Percentiles rank a stretch among this genome's conserved stretches.
Conservation (phyloP, 2,329 filamentous ascomycete species). For the Alternaria brassicae region DNA sequence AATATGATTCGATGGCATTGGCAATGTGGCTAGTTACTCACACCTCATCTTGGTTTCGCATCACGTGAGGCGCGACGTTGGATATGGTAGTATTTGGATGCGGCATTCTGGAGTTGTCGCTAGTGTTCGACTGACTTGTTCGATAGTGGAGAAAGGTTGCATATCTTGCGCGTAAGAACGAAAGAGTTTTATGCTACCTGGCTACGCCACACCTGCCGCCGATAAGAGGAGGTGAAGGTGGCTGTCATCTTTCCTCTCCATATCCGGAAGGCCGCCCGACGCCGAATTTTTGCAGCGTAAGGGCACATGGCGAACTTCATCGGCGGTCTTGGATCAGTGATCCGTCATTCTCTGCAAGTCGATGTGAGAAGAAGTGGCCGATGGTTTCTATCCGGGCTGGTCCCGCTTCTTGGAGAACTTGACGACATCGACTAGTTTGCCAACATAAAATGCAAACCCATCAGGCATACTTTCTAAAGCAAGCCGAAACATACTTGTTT, state of each 20-base stretch:
- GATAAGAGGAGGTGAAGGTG: not conserved
- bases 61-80: not conserved
- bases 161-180: not conserved
- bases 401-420: no score
- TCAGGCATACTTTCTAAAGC: no score
- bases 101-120: not conserved
- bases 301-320: not conserved
- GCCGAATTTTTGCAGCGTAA: not conserved
- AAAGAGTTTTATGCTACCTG: not conserved
- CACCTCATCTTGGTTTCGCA: not conserved
- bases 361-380: no score
- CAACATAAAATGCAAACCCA: no score
- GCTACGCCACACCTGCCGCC: not conserved
- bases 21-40: not conserved
- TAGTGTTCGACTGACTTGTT: not conserved
- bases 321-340: not conserved
- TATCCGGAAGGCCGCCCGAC: not conserved
- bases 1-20: accelerated
- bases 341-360: not conserved
- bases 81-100: not conserved
- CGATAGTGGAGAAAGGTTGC: not conserved
- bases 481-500: no score
- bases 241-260: not conserved
- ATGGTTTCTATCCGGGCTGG: no score
- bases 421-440: no score